These are phyloP conservation scores for Mycena crocata DNA, from an alignment of 768 basidiomycete species.

Conservation along the genomic window DNA sequence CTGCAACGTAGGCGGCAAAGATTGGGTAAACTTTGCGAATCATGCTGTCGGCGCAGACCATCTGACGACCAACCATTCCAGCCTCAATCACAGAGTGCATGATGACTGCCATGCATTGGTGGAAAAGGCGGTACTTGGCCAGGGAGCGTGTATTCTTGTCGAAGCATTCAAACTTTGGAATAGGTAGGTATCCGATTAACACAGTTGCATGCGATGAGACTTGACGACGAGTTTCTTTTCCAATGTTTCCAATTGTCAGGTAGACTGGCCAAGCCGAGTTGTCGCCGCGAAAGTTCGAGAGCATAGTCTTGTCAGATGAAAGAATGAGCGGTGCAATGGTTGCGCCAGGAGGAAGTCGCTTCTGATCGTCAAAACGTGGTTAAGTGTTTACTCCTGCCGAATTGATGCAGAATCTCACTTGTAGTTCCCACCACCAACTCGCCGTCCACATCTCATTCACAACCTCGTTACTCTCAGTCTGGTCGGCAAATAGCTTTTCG, in stretches of 20 bases:
- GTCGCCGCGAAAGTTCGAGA: constrained; percentile 44
- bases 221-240: constrained; percentile 38
- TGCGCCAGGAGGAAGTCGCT: constrained; percentile 21
- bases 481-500: constrained; percentile 27
- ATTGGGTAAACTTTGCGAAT: constrained; percentile 14
- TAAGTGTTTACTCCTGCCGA: background rate
- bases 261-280: constrained; percentile 50
- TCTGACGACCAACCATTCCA: background rate
- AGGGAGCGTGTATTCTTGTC: constrained; percentile 12
- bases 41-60: constrained; percentile 31
- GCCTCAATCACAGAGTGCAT: constrained; percentile 37
- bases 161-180: constrained; percentile 43
- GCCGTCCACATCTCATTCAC: constrained; percentile 43
- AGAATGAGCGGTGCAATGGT: constrained; percentile 45
- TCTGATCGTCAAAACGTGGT: background rate
- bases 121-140: constrained; percentile 44
- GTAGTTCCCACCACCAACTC: constrained; percentile 46
- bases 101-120: constrained; percentile 43
- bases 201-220: constrained; percentile 41
- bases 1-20: background rate
- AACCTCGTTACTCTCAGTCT: background rate
- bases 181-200: constrained; percentile 49
- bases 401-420: constrained; percentile 34
- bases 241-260: constrained; percentile 46
- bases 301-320: constrained; percentile 47